phyloP scores from a whole-genome alignment of 495 filamentous ascomycete species.

The Podospora bellae-mahoneyi region DNA sequence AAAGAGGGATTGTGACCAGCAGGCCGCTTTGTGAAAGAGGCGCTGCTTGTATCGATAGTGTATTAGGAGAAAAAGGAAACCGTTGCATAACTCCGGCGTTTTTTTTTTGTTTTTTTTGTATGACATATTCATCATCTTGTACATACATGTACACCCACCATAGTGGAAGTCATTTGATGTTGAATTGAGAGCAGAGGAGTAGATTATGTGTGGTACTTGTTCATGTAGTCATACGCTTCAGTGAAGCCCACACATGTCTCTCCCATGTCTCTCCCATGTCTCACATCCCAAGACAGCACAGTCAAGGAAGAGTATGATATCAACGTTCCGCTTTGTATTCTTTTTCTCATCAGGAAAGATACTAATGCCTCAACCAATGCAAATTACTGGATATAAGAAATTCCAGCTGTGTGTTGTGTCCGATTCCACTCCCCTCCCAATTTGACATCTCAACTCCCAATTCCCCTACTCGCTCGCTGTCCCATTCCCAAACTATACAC shows the following conservation, averaged over 20 bases:
- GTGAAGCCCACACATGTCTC: neutral
- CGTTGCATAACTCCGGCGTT: neutral
- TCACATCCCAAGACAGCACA: neutral
- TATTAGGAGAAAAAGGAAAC: conserved; percentile 1
- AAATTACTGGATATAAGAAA: neutral
- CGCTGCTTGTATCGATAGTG: neutral
- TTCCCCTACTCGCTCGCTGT: neutral
- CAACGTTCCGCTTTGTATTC: neutral
- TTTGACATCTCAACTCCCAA: neutral
- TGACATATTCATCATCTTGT: neutral
- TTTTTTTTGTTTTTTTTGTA: neutral
- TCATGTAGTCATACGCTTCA: no score
- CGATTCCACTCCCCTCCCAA: neutral
- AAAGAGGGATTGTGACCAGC: neutral
- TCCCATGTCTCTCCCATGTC: neutral
- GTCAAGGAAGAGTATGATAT: neutral
- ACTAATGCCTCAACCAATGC: neutral
- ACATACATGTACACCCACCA: neutral
- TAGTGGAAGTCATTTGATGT: neutral
- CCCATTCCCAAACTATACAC: neutral
- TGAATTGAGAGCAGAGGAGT: neutral
- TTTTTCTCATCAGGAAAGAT: neutral
- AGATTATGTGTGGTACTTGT: neutral
- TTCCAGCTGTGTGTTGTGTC: neutral
- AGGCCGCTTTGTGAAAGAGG: neutral